Evolutionary conservation across 2,329 filamentous ascomycete species (phyloP).

Genomic region (Fusarium torulosum): DNA sequence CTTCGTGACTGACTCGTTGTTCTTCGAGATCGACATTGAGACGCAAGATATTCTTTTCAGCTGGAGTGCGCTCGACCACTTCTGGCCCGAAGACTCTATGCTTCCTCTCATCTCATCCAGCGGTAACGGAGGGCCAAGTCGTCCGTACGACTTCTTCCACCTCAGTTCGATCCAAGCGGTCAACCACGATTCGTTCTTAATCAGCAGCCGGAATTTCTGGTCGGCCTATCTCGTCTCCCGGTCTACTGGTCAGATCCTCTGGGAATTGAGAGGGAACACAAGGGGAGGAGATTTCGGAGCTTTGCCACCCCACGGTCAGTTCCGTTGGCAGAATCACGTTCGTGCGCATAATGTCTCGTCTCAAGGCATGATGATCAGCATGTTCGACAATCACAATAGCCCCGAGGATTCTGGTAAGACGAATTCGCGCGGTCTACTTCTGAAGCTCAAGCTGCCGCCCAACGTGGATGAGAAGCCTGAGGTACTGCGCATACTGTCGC

Average conservation of each 20-base stretch:
- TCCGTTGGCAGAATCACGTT: slow-evolving; percentile 55
- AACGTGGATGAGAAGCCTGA: slow-evolving; percentile 12
- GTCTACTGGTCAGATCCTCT: slow-evolving; percentile 38
- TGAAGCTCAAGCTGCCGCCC: slow-evolving; percentile 38
- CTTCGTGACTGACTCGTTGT: slow-evolving; percentile 50
- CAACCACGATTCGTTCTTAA: slow-evolving; percentile 37
- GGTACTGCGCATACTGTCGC: slow-evolving; percentile 25
- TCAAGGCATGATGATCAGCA: slow-evolving; percentile 45
- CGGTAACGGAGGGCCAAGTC: slow-evolving; percentile 19
- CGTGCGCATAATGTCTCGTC: slow-evolving; percentile 44
- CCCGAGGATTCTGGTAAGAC: slow-evolving; percentile 16
- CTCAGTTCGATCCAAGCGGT: slow-evolving; percentile 46
- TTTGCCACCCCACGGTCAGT: slow-evolving; percentile 46
- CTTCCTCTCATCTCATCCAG: slow-evolving; percentile 19
- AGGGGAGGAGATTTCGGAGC: slow-evolving; percentile 45
- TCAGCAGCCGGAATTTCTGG: slow-evolving; percentile 45
- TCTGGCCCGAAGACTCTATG: slow-evolving; percentile 33
- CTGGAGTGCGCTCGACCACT: slow-evolving; percentile 57
- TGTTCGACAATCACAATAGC: slow-evolving; percentile 55
- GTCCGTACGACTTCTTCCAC: slow-evolving; percentile 46
- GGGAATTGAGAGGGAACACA: slow-evolving; percentile 45
- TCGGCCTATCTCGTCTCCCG: slow-evolving; percentile 41
- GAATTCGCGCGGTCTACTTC: slow-evolving; percentile 22
- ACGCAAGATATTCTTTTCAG: slow-evolving; percentile 56
- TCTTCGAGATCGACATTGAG: slow-evolving; percentile 58